These are phyloP conservation scores for Trichoderma simmonsii DNA, from an alignment of 2,329 filamentous ascomycete species.

Conservation along the genomic window DNA sequence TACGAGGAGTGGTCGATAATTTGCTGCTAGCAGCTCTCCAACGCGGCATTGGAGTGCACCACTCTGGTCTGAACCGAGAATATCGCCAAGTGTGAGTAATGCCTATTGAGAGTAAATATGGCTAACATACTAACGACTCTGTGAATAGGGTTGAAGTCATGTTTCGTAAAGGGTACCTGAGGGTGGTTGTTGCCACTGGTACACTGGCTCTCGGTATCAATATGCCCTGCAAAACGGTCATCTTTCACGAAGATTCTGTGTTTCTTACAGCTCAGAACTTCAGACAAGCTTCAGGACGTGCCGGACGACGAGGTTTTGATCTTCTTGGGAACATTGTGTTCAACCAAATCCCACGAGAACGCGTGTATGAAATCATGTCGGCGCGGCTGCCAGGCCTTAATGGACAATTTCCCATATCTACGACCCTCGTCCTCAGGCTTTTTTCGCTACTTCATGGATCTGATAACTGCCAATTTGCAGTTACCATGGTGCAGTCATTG, in stretches of 20 bases:
- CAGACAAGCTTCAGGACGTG: constrained; percentile 72
- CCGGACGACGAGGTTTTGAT: constrained; percentile 77
- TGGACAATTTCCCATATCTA: constrained; percentile 76
- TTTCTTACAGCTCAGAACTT: constrained; percentile 74
- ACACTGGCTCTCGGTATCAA: constrained; percentile 77
- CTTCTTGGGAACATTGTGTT: constrained; percentile 79
- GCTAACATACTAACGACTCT: neutral
- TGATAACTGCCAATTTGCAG: constrained; percentile 59
- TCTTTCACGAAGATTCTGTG: constrained; percentile 71
- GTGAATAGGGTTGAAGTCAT: constrained; percentile 59
- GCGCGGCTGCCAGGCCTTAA: constrained; percentile 70
- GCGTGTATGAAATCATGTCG: constrained; percentile 67
- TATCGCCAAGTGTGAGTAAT: constrained; percentile 62
- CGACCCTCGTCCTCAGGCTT: constrained; percentile 66
- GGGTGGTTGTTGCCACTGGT: constrained; percentile 70
- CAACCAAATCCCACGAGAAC: constrained; percentile 58
- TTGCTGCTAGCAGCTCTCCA: constrained; percentile 59
- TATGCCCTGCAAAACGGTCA: constrained; percentile 79
- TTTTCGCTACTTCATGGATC: constrained; percentile 66
- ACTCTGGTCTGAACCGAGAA: constrained; percentile 73
- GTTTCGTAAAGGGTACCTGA: constrained; percentile 69
- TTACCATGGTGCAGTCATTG: constrained; percentile 61
- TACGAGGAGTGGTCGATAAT: constrained; percentile 45
- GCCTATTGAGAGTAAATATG: neutral
- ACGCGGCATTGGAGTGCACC: constrained; percentile 72